Evolutionary conservation across 305 asterid genomes (phyloP), one percentile per base, ranked within the genome.

Genomic region (Rubia balearica): DNA sequence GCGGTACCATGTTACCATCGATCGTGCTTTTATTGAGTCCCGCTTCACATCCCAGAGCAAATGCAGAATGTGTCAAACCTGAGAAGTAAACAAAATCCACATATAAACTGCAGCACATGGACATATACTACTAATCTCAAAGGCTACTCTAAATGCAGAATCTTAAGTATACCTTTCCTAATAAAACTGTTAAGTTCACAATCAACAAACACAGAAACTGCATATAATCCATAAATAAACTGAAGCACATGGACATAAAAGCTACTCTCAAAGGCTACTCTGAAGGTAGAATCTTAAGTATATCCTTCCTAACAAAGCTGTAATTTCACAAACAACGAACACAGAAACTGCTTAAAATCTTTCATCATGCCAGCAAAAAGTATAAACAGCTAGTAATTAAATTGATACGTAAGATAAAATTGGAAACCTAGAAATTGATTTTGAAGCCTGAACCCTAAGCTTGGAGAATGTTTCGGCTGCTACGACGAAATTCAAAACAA

Each of bases 31-130:
- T 93, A 66, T 75, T 76, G 76, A 93, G 85, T 73, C 96, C 96
- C 16, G 98, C 96, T 84, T 93, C 98, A 74, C 79, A 90, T 79
- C 98, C 97, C 66, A 93, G 81, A 78, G 92, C 84, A 75, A 93
- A 93, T 69, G 98, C 92, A 13, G 98, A 80, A 80, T 93, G 98
- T 22, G 94, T 79, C 72, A 93, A 89, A 65, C 98, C 98, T 93
- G 97, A 75, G 83, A 79, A 69, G 70, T 27, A 11, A 67, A 79
- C 42, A 73, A 45, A 69, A 72, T 11, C 27, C 16, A 69, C 64
- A 49, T 73, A 65, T 10, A 67, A 57, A 63, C 22, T 24, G 36
- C 49, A 49, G 66, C 66, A 30, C 16, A 62, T 33, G 67, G 46
- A 51, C 43, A 16, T n/a, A 27, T 22, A 48, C 12, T n/a, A 49